Conservation (phyloP, 2,329 filamentous ascomycete genomes). For the Dactylellina parvicollis region DNA sequence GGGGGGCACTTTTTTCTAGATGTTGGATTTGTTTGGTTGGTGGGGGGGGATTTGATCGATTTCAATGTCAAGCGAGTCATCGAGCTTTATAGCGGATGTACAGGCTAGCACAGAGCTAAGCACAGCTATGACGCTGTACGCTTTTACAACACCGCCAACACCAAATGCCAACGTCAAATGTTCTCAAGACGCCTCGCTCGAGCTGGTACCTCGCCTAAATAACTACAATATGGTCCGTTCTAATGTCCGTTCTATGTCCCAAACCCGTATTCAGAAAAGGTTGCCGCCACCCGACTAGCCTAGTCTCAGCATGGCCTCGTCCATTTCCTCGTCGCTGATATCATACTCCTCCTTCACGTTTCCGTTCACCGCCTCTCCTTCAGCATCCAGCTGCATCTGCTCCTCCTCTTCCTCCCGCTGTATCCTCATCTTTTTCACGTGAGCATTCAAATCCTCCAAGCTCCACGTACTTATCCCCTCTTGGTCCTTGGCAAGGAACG, state of each 20-base stretch:
- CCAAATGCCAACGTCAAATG: constrained; percentile 7
- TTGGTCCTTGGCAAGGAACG: constrained; percentile 82
- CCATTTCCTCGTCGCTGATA: constrained; percentile 50
- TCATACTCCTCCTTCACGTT: constrained; percentile 37
- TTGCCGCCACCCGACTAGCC: constrained; percentile 11
- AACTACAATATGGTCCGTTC: constrained; percentile 7
- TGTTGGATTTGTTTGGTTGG: constrained; percentile 17
- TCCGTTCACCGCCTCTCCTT: constrained; percentile 56
- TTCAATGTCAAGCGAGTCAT: constrained; percentile 1
- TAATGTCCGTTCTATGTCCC: constrained; percentile 15
- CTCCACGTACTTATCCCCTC: constrained; percentile 96
- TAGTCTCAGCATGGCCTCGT: constrained; percentile 40
- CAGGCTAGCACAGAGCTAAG: no score
- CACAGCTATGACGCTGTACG: constrained; percentile 27
- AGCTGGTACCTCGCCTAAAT: not conserved
- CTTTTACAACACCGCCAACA: constrained; percentile 51
- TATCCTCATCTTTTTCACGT: constrained; percentile 77
- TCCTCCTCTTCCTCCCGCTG: constrained; percentile 66
- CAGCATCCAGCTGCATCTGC: constrained; percentile 57
- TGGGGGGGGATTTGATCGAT: constrained; percentile 44
- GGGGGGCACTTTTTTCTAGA: not conserved
- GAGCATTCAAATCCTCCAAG: constrained; percentile 76
- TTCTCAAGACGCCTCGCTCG: constrained; percentile 12
- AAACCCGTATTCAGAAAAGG: not conserved
- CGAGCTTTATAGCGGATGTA: constrained; percentile 1